Evolutionary conservation across 345 rosid species (phyloP).

Genomic region (Aegle marmelos): DNA sequence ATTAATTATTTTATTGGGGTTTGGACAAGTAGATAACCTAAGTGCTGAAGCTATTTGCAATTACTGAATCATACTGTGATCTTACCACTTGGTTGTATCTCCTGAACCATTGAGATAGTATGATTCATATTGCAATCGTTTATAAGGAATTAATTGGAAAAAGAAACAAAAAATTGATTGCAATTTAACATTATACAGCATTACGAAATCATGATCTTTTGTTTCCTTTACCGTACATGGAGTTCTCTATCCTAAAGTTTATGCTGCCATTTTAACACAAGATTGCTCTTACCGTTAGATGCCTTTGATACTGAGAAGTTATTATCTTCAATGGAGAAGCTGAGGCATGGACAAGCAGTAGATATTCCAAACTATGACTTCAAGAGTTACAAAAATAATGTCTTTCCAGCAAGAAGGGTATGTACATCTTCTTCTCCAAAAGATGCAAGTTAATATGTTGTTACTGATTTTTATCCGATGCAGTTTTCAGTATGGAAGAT

Average conservation of each 20-base stretch:
- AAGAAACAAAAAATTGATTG: not conserved
- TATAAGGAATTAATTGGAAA: not conserved
- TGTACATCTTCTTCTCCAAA: not conserved
- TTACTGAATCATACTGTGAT: not conserved
- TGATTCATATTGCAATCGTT: not conserved
- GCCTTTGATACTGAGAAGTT: slow-evolving; percentile 87
- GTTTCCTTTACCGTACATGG: not conserved
- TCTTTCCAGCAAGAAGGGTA: slow-evolving; percentile 70
- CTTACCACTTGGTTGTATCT: not conserved
- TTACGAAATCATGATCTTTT: not conserved
- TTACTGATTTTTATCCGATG: not conserved
- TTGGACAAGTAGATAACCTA: not conserved
- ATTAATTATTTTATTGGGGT: not conserved
- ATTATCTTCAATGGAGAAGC: slow-evolving; percentile 73
- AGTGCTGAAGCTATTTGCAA: not conserved
- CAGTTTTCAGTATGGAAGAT: not conserved
- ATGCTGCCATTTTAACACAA: slow-evolving; percentile 12
- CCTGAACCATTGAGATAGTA: not conserved
- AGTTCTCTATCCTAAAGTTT: not conserved
- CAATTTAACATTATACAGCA: not conserved
- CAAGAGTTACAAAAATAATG: slow-evolving; percentile 71
- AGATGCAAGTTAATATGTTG: slow-evolving; percentile 4
- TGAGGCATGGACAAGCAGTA: slow-evolving; percentile 87
- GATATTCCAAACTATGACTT: slow-evolving; percentile 93
- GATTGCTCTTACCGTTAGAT: slow-evolving; percentile 50